Evolutionary conservation across 345 rosid genomes (phyloP).

Genomic region (Citrus cavaleriei): DNA sequence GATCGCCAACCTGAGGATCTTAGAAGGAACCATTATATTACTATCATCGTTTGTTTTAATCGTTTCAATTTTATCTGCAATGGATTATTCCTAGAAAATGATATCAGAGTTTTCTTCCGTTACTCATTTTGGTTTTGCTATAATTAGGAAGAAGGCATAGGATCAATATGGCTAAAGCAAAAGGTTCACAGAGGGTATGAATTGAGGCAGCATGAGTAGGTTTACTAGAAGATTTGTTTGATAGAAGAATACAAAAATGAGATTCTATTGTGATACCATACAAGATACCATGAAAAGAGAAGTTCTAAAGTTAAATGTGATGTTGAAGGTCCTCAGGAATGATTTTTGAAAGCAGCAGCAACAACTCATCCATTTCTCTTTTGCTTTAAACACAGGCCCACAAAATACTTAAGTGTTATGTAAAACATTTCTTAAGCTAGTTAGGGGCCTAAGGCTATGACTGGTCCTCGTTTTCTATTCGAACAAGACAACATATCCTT

Average conservation of each 20-base stretch:
- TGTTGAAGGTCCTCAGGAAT: constrained; percentile 4
- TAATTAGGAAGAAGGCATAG: no score
- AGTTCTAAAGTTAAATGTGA: neutral
- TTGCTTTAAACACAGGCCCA: constrained; percentile 22
- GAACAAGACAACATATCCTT: neutral
- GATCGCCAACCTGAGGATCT: neutral
- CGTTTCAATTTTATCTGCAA: no score
- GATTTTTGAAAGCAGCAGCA: constrained; percentile 18
- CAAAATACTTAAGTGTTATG: neutral
- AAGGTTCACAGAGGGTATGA: neutral
- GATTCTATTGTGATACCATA: neutral
- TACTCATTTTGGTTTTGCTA: neutral
- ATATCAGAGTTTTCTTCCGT: neutral
- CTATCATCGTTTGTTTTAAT: no score
- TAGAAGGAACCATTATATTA: neutral
- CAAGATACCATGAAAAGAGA: neutral
- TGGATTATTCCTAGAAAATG: neutral
- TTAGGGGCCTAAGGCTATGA: neutral
- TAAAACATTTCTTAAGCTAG: constrained; percentile 7
- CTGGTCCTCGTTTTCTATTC: neutral
- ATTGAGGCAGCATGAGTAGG: neutral
- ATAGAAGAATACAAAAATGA: no score
- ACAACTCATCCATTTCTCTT: constrained; percentile 13
- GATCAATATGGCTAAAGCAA: neutral
- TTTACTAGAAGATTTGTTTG: neutral